These are phyloP conservation scores for Thelonectria olida DNA, from an alignment of 2,329 filamentous ascomycete species.

Conservation along the genomic window DNA sequence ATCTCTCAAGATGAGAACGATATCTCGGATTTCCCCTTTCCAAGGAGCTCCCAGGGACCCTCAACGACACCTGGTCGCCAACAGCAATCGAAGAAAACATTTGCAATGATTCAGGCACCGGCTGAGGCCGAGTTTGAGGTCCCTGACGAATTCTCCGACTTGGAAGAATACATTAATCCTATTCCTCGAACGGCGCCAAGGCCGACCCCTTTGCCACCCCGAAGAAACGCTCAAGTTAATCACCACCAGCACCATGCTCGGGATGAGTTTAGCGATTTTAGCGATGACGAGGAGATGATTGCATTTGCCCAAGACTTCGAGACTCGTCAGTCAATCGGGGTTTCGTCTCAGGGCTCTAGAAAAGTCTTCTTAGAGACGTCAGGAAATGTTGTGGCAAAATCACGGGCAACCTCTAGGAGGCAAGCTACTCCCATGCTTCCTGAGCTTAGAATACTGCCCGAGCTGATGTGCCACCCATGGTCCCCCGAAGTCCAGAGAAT, in stretches of 20 bases:
- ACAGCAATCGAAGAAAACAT: conserved; percentile 10
- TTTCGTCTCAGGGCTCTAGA: conserved; percentile 41
- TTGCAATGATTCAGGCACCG: neutral
- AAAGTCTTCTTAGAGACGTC: conserved; percentile 58
- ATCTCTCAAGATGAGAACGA: conserved; percentile 39
- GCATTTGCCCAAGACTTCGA: conserved; percentile 62
- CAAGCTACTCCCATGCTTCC: conserved; percentile 36
- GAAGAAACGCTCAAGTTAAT: conserved; percentile 28
- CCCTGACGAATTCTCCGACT: conserved; percentile 43
- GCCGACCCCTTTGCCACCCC: conserved; percentile 10
- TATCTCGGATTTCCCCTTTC: conserved; percentile 35
- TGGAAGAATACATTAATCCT: conserved; percentile 41
- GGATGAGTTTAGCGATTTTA: conserved; percentile 57
- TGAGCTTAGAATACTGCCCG: conserved; percentile 53
- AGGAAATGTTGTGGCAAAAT: conserved; percentile 54
- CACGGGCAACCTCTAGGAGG: conserved; percentile 46
- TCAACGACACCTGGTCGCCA: conserved; percentile 12
- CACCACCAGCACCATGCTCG: conserved; percentile 32
- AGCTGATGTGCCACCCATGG: conserved; percentile 78
- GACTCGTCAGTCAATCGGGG: conserved; percentile 46
- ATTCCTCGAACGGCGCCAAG: conserved; percentile 16
- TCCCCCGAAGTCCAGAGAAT: conserved; percentile 83
- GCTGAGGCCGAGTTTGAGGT: conserved; percentile 34
- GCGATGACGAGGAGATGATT: conserved; percentile 62
- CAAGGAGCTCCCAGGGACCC: conserved; percentile 30